These are phyloP conservation scores for Colletotrichum paranaense DNA, from an alignment of 2,329 filamentous ascomycete genomes.

Conservation along the genomic window DNA sequence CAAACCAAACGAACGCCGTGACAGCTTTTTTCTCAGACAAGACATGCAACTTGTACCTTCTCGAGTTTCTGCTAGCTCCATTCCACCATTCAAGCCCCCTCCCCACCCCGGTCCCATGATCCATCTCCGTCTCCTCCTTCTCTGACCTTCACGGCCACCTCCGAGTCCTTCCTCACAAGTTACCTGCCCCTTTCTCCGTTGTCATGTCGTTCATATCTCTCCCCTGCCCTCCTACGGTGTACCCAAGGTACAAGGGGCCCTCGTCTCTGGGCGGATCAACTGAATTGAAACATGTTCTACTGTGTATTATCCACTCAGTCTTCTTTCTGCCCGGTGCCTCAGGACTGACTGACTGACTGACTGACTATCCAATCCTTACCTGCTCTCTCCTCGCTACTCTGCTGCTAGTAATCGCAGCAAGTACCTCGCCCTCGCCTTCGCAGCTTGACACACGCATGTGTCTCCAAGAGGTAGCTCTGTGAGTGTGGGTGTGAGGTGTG, in stretches of 20 bases:
- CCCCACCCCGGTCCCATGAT: background rate
- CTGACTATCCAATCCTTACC: constrained; percentile 11
- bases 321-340: constrained; percentile 17
- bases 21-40: background rate
- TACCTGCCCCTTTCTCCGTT: background rate
- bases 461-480: background rate
- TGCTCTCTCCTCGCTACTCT: background rate
- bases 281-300: constrained; percentile 34
- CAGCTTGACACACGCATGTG: background rate
- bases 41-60: background rate
- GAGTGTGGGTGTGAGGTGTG: background rate
- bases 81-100: background rate
- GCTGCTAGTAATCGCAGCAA: background rate
- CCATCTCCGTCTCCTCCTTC: background rate
- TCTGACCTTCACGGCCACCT: background rate
- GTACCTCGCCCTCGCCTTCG: background rate
- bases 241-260: constrained; percentile 8
- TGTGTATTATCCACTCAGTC: constrained; percentile 14
- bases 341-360: constrained; percentile 14
- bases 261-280: constrained; percentile 18
- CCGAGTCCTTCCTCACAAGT: too few relatives aligned
- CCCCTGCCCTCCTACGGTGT: background rate
- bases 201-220: background rate
- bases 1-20: background rate
- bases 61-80: background rate